Base-by-base conservation (phyloP, 73 alveolate genomes). In the Stentor coeruleus region DNA sequence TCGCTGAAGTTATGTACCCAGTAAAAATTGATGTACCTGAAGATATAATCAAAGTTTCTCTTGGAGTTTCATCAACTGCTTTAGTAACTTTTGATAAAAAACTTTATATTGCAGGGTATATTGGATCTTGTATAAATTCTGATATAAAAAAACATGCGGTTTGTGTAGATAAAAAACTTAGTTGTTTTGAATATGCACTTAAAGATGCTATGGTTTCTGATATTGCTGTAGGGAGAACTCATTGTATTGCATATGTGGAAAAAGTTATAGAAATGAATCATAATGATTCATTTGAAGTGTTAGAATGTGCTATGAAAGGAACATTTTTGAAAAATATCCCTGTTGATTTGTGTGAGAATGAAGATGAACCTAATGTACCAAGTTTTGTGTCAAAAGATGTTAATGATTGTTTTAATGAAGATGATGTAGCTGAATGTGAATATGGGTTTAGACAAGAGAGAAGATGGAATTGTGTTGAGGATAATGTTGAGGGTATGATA, bases 21-120 rank as follows among this genome's bases (percentile, higher is more conserved):
- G 14, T 26, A 28, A 20, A 20, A 33, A 2, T 66, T 0, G 39
- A 66, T 28, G 14, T 66, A 20, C 37, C 79, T 66, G 40, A 66
- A 66, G 33, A 66, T 14, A 33, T 66, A 33, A 31, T 26, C 1
- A 20, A 33, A 26, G 79, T 66, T 33, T 26, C 42, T 66, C 37
- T 66, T 20, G 79, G 79, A 66, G 79, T 66, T 1, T 66, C 79
- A 28, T 37, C 79, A 26, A 11, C 39, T 66, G 37, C 79, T 26
- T 20, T 66, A 28, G 33, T 66, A 20, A 26, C 40, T 31, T 1
- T 28, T 15, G 33, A 26, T 20, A 40, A 31, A 20, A 15, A 20
- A 2, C 79, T 66, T 66, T 66, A 66, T 33, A 28, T 26, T 33
- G 11, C 79, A 28, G 79, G 79, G 41, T 66, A 31, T 20, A 40